Conservation (phyloP, 2,329 filamentous ascomycete genomes). For the Zymoseptoria crescenta region DNA sequence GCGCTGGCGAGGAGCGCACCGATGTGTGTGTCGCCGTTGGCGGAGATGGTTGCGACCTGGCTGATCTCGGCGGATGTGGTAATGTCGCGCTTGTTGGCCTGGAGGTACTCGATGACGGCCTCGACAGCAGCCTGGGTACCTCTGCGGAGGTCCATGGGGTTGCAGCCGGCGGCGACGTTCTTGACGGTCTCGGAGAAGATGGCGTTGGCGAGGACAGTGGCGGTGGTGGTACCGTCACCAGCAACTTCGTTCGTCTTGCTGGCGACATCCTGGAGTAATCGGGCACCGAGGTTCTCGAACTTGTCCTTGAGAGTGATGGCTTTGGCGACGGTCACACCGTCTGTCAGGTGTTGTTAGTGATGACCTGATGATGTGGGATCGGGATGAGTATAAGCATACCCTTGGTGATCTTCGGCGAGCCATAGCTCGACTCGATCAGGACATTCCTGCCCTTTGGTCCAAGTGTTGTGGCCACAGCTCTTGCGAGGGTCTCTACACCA, state of each 20-base stretch:
- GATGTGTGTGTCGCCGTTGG: conserved; percentile 93
- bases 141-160: conserved; percentile 96
- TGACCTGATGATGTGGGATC: neutral
- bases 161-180: conserved; percentile 98
- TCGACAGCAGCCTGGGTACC: conserved; percentile 96
- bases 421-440: conserved; percentile 95
- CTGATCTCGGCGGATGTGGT: conserved; percentile 96
- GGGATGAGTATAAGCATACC: conserved; percentile 49
- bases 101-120: conserved; percentile 86
- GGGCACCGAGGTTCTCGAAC: conserved; percentile 98
- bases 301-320: conserved; percentile 94
- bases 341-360: conserved; percentile 24
- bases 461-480: conserved; percentile 89
- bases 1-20: conserved; percentile 93
- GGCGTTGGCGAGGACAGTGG: conserved; percentile 89
- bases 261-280: conserved; percentile 93
- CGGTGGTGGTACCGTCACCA: conserved; percentile 96
- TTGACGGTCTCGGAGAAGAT: conserved; percentile 99
- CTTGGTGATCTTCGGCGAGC: conserved; percentile 99
- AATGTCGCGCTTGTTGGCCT: conserved; percentile 95
- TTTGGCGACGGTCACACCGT: conserved; percentile 53
- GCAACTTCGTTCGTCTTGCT: conserved; percentile 99
- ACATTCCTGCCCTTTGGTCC: conserved; percentile 98
- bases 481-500: conserved; percentile 94
- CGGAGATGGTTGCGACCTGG: conserved; percentile 95